phyloP scores from a whole-genome alignment of 73 alveolate genomes.

The Paraurostyla sp. region DNA sequence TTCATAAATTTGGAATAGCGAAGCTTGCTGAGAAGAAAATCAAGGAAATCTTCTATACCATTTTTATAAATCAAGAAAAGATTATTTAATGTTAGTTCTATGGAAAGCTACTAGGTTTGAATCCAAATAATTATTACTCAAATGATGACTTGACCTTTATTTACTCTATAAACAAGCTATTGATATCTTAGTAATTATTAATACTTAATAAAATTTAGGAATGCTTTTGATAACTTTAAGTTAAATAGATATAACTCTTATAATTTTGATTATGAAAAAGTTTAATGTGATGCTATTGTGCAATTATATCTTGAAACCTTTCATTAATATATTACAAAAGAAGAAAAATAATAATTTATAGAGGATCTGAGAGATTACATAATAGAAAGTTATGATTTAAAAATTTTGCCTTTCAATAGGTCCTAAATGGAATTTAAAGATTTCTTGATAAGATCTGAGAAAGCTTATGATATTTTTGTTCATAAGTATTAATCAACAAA shows the following conservation, averaged over 20 bases:
- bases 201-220: not conserved
- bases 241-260: not conserved
- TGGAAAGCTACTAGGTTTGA: not conserved
- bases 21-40: slow-evolving; percentile 34
- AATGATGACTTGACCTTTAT: slow-evolving; percentile 20
- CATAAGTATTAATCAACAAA: not conserved
- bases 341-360: not conserved
- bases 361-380: slow-evolving; percentile 4
- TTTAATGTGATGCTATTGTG: not conserved
- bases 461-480: slow-evolving; percentile 3
- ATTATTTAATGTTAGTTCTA: not conserved
- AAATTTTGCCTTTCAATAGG: not conserved
- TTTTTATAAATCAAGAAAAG: not conserved
- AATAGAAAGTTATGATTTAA: not conserved
- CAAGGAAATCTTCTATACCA: slow-evolving; percentile 10
- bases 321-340: not conserved
- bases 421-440: slow-evolving; percentile 1
- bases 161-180: not conserved
- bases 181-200: not conserved
- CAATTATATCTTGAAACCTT: not conserved
- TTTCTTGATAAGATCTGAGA: not conserved
- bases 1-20: slow-evolving; percentile 6
- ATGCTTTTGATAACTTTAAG: not conserved
- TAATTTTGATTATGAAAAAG: not conserved
- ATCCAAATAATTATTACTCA: not conserved